Base-by-base conservation (phyloP, 257 asterid genomes). In the Eustoma russellianum region DNA sequence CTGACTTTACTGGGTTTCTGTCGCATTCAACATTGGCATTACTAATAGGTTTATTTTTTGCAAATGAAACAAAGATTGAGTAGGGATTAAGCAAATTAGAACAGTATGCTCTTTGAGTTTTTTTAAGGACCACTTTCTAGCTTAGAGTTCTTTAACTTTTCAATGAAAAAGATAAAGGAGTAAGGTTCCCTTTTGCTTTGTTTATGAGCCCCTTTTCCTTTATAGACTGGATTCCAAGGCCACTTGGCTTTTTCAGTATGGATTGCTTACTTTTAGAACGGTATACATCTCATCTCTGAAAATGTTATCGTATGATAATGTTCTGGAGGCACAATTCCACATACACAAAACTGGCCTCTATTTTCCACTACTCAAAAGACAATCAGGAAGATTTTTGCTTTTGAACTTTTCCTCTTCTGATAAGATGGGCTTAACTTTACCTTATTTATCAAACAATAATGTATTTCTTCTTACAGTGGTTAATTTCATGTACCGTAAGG, bases 291-390 rank as follows among this genome's bases (percentile, higher is more conserved):
- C 51, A 33, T 60, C 40, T 46, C 35, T 14, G 15, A 33, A 38
- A 2, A 46, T 45, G 14, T 3, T 47, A 50, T 18, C 9, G 6
- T 15, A 34, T 52, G 30, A 44, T 24, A 13, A n/a, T 52, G 9
- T 43, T 17, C 8, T 33, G 30, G 5, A 24, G 2, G 30, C 43
- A 38, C 43, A 38, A 38, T 38, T 7, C 33, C 7, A 35, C 12
- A 16, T 19, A 46, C 30, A 13, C 46, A 3, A 45, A 48, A 41
- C 38, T 57, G 52, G 30, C 40, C 35, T 60, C 70, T 72, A 75
- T 73, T 79, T 78, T 75, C 70, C 79, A 69, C 77, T 60, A 64
- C 57, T 48, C 53, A 56, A 64, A 81, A 77, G 76, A 56, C 59
- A 56, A 70, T 65, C 65, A 58, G 53, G 74, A 76, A 48, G 53